These are phyloP conservation scores for Aspergillus hancockii DNA, from an alignment of 495 filamentous ascomycete species.

Conservation along the genomic window DNA sequence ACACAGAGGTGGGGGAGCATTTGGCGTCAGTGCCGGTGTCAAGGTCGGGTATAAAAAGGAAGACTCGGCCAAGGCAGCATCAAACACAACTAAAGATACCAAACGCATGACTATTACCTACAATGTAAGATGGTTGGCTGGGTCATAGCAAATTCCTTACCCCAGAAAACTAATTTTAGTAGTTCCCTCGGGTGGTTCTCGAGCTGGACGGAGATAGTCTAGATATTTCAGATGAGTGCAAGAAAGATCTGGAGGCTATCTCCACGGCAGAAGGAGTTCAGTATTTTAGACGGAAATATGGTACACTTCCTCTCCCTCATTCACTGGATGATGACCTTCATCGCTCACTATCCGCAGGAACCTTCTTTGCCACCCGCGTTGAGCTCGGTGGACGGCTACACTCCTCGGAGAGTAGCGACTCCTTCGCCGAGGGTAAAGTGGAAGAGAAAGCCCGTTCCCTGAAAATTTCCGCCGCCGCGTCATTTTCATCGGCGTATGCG, in stretches of 20 bases:
- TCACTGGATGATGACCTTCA: neutral
- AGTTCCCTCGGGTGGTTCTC: constrained; percentile 17
- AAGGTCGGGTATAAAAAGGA: neutral
- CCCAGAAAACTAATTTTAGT: neutral
- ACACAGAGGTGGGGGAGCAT: constrained; percentile 6
- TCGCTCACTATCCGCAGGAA: constrained; percentile 3
- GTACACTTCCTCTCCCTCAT: neutral
- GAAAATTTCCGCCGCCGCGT: constrained; percentile 10
- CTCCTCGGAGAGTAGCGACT: neutral
- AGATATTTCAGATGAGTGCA: constrained; percentile 10
- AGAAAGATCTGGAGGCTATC: constrained; percentile 1
- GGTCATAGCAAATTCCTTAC: neutral
- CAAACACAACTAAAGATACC: neutral
- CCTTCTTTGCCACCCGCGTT: constrained; percentile 9
- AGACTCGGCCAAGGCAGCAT: neutral
- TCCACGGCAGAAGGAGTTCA: neutral
- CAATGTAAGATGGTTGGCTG: constrained; percentile 2
- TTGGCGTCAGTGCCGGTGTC: constrained; percentile 6
- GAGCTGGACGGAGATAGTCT: constrained; percentile 8
- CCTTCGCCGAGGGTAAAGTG: neutral
- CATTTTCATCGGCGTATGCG: constrained; percentile 13
- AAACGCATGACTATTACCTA: constrained; percentile 12
- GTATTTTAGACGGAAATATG: constrained; percentile 15
- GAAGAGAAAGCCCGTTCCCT: neutral
- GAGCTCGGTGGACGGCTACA: constrained; percentile 13